A percentile compares a stretch with the other conserved stretches of the same genome.
Evolutionary conservation across 495 filamentous ascomycete genomes (phyloP).

Genomic region (Pseudomonodictys pantanalensis): DNA sequence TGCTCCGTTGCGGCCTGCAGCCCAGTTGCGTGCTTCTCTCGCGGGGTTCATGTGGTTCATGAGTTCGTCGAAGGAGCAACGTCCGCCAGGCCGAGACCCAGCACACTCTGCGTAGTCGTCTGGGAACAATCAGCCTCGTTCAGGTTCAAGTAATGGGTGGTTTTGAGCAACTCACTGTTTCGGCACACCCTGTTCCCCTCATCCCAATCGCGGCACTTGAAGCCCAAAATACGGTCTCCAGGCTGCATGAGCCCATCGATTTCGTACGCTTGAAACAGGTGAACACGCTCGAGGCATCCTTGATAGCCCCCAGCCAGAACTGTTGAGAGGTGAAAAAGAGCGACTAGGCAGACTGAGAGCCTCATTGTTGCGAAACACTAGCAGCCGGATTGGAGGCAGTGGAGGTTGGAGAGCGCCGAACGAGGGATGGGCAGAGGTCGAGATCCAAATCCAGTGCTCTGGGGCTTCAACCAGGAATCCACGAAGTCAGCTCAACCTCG

Average conservation of each 20-base stretch:
- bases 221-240: not conserved
- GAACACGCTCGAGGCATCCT: constrained; percentile 12
- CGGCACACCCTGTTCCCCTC: not conserved
- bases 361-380: not conserved
- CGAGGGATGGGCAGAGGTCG: too few species aligned
- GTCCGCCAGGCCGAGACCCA: not conserved
- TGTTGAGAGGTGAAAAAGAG: not conserved
- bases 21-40: too few species aligned
- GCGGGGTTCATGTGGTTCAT: not conserved
- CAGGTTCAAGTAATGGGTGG: not conserved
- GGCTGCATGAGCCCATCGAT: constrained; percentile 5
- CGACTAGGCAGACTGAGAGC: not conserved
- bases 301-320: constrained; percentile 10
- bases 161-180: not conserved
- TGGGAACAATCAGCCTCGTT: not conserved
- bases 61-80: constrained; percentile 5
- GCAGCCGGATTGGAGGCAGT: not conserved
- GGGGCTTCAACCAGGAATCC: too few species aligned
- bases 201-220: not conserved
- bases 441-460: too few species aligned
- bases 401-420: not conserved
- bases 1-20: too few species aligned
- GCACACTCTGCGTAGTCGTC: not conserved
- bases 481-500: too few species aligned
- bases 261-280: constrained; percentile 12